Evolutionary conservation across 2,329 filamentous ascomycete genomes (phyloP).

Genomic region (Aureobasidium sp.): DNA sequence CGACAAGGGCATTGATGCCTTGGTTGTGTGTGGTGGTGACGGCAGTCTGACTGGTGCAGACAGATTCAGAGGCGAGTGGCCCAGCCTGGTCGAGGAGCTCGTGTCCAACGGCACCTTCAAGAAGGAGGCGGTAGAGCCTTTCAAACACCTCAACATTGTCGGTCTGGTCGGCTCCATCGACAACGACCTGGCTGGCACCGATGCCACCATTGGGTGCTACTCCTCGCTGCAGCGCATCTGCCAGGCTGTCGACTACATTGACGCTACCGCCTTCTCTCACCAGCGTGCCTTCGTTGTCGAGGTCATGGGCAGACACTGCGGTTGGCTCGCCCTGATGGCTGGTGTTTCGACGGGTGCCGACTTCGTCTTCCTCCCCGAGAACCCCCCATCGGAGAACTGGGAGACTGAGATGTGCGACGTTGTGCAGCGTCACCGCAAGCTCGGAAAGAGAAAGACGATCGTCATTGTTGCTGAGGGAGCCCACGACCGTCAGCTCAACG

Average conservation of each 20-base stretch:
- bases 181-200: constrained; percentile 91
- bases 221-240: constrained; percentile 89
- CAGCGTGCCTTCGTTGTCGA: constrained; percentile 95
- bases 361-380: constrained; percentile 94
- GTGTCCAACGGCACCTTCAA: constrained; percentile 65
- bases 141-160: constrained; percentile 87
- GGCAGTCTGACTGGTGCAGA: constrained; percentile 94
- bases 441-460: constrained; percentile 95
- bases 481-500: constrained; percentile 72
- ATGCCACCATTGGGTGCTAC: constrained; percentile 95
- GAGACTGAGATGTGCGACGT: constrained; percentile 76
- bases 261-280: constrained; percentile 89
- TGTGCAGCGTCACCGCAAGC: constrained; percentile 67
- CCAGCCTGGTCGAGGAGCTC: constrained; percentile 75
- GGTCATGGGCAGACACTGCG: constrained; percentile 97
- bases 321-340: constrained; percentile 93
- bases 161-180: constrained; percentile 95
- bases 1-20: constrained; percentile 81
- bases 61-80: constrained; percentile 87
- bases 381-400: constrained; percentile 81
- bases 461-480: constrained; percentile 97
- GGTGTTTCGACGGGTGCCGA: constrained; percentile 92
- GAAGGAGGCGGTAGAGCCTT: constrained; percentile 61
- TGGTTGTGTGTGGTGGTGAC: constrained; percentile 95
- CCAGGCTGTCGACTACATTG: constrained; percentile 92